phyloP scores from a whole-genome alignment of 306 rosid species.

The Castanea mollissima region DNA sequence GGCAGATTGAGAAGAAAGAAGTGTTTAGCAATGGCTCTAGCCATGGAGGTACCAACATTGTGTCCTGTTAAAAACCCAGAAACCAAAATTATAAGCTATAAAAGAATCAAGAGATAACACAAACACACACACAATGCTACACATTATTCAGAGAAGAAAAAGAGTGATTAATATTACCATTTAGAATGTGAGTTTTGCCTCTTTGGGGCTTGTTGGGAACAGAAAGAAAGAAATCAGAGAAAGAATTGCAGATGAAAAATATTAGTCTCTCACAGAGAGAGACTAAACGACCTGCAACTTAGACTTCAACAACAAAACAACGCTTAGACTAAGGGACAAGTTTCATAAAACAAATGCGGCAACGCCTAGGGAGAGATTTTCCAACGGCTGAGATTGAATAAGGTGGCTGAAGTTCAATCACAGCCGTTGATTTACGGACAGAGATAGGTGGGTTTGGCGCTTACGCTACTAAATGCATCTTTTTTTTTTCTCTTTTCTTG shows the following conservation, averaged over 20 bases:
- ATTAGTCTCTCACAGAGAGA: constrained; percentile 1
- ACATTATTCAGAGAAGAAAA: not conserved
- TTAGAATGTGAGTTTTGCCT: constrained; percentile 22
- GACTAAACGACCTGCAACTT: constrained; percentile 53
- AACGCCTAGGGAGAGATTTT: not conserved
- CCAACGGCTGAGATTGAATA: constrained; percentile 56
- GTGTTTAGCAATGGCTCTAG: constrained; percentile 65
- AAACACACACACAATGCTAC: not conserved
- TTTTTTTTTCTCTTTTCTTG: constrained; percentile 11
- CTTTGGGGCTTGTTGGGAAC: not conserved
- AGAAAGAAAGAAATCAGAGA: not conserved
- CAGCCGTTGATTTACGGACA: constrained; percentile 46
- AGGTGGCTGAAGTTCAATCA: constrained; percentile 36
- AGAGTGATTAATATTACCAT: constrained; percentile 6
- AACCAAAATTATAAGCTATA: not conserved
- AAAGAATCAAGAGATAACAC: not conserved
- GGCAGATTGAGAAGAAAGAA: constrained; percentile 71
- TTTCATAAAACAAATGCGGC: constrained; percentile 34
- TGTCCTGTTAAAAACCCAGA: constrained; percentile 38
- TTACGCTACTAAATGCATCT: constrained; percentile 83
- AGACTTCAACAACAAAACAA: constrained; percentile 54
- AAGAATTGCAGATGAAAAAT: constrained; percentile 7
- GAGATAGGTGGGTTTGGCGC: constrained; percentile 71
- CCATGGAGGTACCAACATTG: constrained; percentile 90
- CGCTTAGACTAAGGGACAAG: constrained; percentile 46